Percentiles rank a stretch among this genome's conserved stretches.
Evolutionary conservation across 192 early-diverging fungal species (phyloP).

Genomic region (Podila verticillata): DNA sequence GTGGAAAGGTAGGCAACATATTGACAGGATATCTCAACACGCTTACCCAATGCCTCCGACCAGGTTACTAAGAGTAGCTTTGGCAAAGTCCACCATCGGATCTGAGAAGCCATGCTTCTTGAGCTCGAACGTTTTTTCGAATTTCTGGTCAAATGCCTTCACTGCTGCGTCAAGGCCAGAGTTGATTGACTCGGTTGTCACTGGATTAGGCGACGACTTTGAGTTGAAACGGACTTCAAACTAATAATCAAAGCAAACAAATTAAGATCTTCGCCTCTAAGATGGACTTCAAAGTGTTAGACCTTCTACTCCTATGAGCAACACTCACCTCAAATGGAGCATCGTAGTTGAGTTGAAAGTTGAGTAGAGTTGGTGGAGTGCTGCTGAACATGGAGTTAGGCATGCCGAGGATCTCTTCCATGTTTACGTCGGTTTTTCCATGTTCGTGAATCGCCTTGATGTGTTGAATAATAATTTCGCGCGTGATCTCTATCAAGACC

Average conservation of each 20-base stretch:
- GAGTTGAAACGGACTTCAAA: conserved; percentile 49
- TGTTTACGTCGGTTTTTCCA: conserved; percentile 12
- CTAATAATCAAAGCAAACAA: conserved; percentile 22
- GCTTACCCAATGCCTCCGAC: conserved; percentile 88
- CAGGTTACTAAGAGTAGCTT: conserved; percentile 82
- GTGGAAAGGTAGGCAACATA: no score
- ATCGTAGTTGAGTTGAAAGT: conserved; percentile 72
- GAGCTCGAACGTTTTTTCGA: conserved; percentile 78
- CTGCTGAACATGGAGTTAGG: conserved; percentile 15
- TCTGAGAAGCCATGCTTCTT: conserved; percentile 69
- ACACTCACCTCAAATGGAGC: conserved; percentile 71
- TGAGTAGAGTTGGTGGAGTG: conserved; percentile 57
- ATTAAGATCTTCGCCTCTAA: no score
- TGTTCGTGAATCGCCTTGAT: conserved; percentile 3
- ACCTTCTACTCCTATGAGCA: neutral
- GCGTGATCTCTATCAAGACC: conserved; percentile 6
- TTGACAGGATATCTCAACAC: no score
- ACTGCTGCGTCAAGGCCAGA: conserved; percentile 37
- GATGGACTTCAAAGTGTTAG: no score
- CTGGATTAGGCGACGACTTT: conserved; percentile 33
- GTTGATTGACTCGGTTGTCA: conserved; percentile 14
- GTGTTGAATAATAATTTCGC: conserved; percentile 18
- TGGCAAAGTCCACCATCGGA: conserved; percentile 75
- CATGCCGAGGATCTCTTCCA: conserved; percentile 19
- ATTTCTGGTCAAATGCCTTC: conserved; percentile 71